Evolutionary conservation across 352 stramenopile species (phyloP).

Genomic region (Globisporangium viniferum): DNA sequence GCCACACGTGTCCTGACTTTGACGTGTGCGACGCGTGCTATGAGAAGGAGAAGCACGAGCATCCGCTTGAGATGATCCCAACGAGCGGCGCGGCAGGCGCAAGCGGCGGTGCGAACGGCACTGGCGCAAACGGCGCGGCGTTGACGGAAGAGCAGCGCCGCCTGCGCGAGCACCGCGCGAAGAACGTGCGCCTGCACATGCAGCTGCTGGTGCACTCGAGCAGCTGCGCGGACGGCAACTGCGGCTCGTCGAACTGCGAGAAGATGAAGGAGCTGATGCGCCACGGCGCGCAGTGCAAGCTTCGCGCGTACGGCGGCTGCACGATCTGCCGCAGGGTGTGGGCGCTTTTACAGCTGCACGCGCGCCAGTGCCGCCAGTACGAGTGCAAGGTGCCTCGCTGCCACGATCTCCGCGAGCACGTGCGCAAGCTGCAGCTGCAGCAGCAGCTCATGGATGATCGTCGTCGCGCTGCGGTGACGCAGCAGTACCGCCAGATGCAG

Average conservation of each 20-base stretch:
- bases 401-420: conserved; percentile 93
- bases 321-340: conserved; percentile 96
- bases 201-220: conserved; percentile 97
- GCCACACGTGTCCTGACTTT: conserved; percentile 84
- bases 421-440: conserved; percentile 95
- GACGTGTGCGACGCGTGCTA: conserved; percentile 89
- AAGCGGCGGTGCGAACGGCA: conserved; percentile 12
- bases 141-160: conserved; percentile 67
- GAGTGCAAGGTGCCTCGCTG: conserved; percentile 96
- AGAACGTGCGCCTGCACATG: conserved; percentile 97
- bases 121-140: conserved; percentile 17
- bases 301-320: conserved; percentile 91
- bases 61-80: conserved; percentile 78
- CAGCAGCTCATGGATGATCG: conserved; percentile 98
- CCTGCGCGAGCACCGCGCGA: conserved; percentile 83
- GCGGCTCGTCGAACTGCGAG: conserved; percentile 95
- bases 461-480: conserved; percentile 83
- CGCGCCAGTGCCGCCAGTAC: conserved; percentile 92
- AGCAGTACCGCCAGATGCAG: conserved; percentile 86
- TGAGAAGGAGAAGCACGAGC: conserved; percentile 79
- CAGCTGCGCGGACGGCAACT: conserved; percentile 90
- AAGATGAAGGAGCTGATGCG: conserved; percentile 99
- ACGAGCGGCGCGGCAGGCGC: conserved; percentile 39
- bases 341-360: conserved; percentile 96
- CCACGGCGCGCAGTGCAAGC: conserved; percentile 93